Evolutionary conservation across 306 rosid genomes (phyloP), one percentile per base, ranked within the genome.

Genomic region (Gleditsia sinensis): DNA sequence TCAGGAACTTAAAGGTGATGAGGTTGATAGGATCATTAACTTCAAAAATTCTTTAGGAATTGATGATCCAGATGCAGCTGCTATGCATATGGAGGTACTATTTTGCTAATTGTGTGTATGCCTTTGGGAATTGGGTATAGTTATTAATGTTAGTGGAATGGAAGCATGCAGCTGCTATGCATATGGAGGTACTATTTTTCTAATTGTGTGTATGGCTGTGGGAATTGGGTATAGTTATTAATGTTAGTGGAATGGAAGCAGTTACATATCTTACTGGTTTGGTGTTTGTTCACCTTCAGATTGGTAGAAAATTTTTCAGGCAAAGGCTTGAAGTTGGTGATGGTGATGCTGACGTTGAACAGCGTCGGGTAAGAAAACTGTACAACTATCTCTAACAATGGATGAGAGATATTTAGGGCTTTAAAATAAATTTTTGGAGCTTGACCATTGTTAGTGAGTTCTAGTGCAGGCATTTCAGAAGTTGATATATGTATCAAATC

Each of bases 391-490:
- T 51, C 42, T 12, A 65, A 42, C 0, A 14, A 13, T 49, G 21
- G 30, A 27, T 69, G 67, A 61, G 9, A 77, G 63, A 20, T 30
- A 19, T 30, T 10, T 81, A 33, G 2, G 46, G 45, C 49, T 39
- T 72, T 58, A 60, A 37, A 55, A 43, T 39, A 45, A 61, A 87
- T 69, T 68, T 75, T 63, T 76, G 84, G 89, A 80, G 86, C 96
- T 90, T 95, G 97, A 90, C 88, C 96, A 86, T 83, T 81, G 67
- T 79, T 72, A 74, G 76, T 72, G 90, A 61, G 66, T 86, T 87
- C 87, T 93, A 92, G 99, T 90, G 98, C 99, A 95, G 99, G 99
- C 97, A 23, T 95, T 95, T 83, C 98, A 95, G 86, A 95, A 95
- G 91, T 82, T 95, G 88, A 88, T 95, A 60, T 95, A 92, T 80